Conservation (phyloP, 345 rosid species). For the Eucalyptus rudis region DNA sequence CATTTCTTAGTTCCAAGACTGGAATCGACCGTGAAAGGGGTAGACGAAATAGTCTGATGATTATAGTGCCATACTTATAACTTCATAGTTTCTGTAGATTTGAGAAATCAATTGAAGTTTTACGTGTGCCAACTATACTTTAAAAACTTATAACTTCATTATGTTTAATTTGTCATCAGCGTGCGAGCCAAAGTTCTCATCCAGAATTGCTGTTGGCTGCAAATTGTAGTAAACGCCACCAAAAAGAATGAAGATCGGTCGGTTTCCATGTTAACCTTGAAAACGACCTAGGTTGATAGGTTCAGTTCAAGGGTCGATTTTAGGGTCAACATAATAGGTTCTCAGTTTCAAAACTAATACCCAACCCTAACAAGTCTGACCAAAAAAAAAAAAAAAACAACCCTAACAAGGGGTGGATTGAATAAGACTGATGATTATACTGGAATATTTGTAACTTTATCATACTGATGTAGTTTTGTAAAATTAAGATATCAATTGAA, state of each 20-base stretch:
- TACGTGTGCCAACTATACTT: background rate
- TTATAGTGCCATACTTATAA: background rate
- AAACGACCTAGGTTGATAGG: background rate
- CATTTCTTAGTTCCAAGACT: background rate
- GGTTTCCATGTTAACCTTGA: background rate
- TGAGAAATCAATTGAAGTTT: background rate
- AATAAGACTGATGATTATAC: background rate
- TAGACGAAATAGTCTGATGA: background rate
- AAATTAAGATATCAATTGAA: background rate
- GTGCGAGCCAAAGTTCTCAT: background rate
- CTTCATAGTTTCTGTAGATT: background rate
- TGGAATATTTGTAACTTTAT: background rate
- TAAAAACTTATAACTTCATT: background rate
- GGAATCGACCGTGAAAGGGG: background rate
- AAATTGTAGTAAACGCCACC: background rate
- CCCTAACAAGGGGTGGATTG: accelerated
- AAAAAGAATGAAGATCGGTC: background rate
- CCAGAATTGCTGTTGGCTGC: background rate
- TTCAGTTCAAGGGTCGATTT: too few relatives aligned
- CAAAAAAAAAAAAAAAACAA: too few relatives aligned
- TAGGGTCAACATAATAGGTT: background rate
- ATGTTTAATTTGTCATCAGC: background rate
- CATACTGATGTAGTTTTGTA: background rate
- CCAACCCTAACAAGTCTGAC: too few relatives aligned
- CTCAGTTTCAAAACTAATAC: background rate